A percentile compares a stretch with the other conserved stretches of the same genome.
phyloP scores from a whole-genome alignment of 768 basidiomycete genomes.

The Fistulinella prunicolor region DNA sequence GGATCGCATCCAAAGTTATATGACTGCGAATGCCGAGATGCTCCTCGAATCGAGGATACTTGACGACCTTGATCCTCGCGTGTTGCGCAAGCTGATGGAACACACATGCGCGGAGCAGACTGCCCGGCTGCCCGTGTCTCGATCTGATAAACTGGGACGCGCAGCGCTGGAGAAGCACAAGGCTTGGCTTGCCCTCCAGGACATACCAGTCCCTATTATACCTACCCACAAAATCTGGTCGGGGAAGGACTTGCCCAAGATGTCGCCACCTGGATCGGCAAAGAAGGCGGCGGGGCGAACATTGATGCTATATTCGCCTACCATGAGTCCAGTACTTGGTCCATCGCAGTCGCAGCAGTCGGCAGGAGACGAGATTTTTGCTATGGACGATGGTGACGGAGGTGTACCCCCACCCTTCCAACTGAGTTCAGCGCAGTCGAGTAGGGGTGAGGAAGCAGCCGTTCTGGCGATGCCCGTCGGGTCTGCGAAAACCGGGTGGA shows the following conservation, averaged over 20 bases:
- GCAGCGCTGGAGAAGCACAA: slow-evolving; percentile 57
- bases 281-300: slow-evolving; percentile 11
- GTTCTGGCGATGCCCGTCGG: not conserved
- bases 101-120: slow-evolving; percentile 60
- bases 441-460: slow-evolving; percentile 1
- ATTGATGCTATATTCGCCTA: slow-evolving; percentile 6
- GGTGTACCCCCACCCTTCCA: too few species aligned
- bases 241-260: slow-evolving; percentile 28
- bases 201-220: slow-evolving; percentile 59
- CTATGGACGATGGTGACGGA: slow-evolving; percentile 75
- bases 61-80: slow-evolving; percentile 63
- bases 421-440: slow-evolving; percentile 12
- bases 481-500: slow-evolving; percentile 42
- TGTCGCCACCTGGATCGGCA: slow-evolving; percentile 29
- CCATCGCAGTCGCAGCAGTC: slow-evolving; percentile 9
- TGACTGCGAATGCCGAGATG: slow-evolving; percentile 80
- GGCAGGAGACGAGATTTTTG: slow-evolving; percentile 67
- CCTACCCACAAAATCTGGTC: slow-evolving; percentile 24
- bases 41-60: slow-evolving; percentile 80
- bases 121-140: slow-evolving; percentile 61
- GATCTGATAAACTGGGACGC: slow-evolving; percentile 52
- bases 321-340: slow-evolving; percentile 24
- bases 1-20: slow-evolving; percentile 72
- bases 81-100: slow-evolving; percentile 64
- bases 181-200: slow-evolving; percentile 70